Conservation (phyloP, 1,284 basidiomycete species). For the Leucoagaricus sp. region DNA sequence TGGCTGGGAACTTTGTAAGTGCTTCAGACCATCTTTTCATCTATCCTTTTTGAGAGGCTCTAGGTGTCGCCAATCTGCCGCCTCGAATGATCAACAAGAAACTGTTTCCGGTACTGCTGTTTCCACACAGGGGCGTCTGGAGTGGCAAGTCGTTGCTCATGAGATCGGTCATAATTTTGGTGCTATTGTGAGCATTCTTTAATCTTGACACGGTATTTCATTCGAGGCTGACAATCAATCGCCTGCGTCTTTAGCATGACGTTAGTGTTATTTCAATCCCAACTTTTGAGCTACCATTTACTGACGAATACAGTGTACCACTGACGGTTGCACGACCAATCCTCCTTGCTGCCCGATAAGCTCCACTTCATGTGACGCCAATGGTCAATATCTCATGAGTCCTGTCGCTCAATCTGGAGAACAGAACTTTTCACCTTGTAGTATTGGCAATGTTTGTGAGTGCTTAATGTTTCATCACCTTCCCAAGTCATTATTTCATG, state of each 20-base stretch:
- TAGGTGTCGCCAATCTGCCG: constrained; percentile 58
- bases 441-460: constrained; percentile 85
- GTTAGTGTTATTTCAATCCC: constrained; percentile 34
- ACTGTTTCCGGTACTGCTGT: constrained; percentile 84
- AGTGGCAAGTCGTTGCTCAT: constrained; percentile 85
- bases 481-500: neutral
- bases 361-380: constrained; percentile 63
- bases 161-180: constrained; percentile 93
- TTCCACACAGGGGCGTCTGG: constrained; percentile 72
- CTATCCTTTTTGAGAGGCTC: constrained; percentile 1
- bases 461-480: constrained; percentile 14
- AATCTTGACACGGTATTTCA: neutral
- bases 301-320: constrained; percentile 51
- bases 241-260: constrained; percentile 50
- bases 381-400: constrained; percentile 78
- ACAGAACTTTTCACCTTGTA: constrained; percentile 77
- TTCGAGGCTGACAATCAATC: constrained; percentile 17
- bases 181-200: constrained; percentile 68
- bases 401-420: constrained; percentile 71
- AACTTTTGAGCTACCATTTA: neutral
- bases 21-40: constrained; percentile 5
- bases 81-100: constrained; percentile 43
- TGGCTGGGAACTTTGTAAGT: constrained; percentile 80
- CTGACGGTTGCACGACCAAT: constrained; percentile 55
- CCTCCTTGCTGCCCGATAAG: constrained; percentile 76